Evolutionary conservation across 805 yeast species (phyloP), one percentile per base, ranked within the genome.

Genomic region (Torulaspora microellipsoides): DNA sequence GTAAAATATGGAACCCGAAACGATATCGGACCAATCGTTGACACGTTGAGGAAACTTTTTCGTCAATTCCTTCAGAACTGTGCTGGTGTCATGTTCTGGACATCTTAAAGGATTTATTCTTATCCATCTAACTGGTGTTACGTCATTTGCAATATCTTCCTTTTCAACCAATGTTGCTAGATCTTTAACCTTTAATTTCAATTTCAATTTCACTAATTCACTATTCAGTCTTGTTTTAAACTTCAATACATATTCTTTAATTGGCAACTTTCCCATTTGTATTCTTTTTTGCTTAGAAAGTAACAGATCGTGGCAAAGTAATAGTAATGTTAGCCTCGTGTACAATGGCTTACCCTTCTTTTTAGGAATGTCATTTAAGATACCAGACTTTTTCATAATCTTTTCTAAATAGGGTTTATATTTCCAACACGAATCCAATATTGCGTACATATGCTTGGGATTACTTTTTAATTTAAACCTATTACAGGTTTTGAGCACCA

Each of bases 401-500:
- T 72, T 72, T 37, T 69, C 67, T 31, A 93, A 71, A 52, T 77
- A 80, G 11, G 79, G 81, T 54, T 79, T 80, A 63, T 81, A 86
- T 58, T 77, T 81, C 57, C 88, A 67, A 1, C 96, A 79, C 3
- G 95, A 85, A 27, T 80, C 72, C 17, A 89, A 88, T 23, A 91
- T 67, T 0, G 97, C 99, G 69, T 73, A 88, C 1, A 90, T 67
- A 59, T 91, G 96, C 56, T 85, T 86, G 1, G 97, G 95, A 46
- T 88, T 78, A 0, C 81, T 69, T 55, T 75, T 70, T 43, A 82
- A 60, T 53, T 69, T 71, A 42, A 69, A 71, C 34, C 62, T 65
- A 46, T 68, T 75, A 7, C 79, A 62, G 2, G 75, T 70, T 34
- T 71, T 75, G 56, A 80, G 73, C 3, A 81, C 72, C 20, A 81